A percentile compares a stretch with the other conserved stretches of the same genome.
Evolutionary conservation across 148 eudicot genomes (phyloP).

Genomic region (Persicaria tinctoria): DNA sequence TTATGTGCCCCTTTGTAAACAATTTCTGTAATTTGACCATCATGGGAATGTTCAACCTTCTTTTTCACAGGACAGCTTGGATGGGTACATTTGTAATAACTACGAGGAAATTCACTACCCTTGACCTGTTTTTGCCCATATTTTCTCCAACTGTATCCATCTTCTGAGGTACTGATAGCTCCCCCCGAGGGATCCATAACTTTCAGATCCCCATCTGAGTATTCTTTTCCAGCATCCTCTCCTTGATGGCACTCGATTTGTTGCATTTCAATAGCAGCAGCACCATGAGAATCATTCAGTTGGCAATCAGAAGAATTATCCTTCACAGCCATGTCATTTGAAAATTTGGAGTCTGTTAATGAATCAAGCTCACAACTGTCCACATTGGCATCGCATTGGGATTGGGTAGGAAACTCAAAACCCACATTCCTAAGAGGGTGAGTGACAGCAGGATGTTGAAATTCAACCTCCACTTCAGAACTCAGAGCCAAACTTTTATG

Average conservation of each 20-base stretch:
- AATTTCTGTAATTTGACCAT: slow-evolving; percentile 72
- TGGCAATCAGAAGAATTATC: slow-evolving; percentile 11
- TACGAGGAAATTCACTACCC: slow-evolving; percentile 77
- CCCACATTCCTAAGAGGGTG: slow-evolving; percentile 17
- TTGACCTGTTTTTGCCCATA: slow-evolving; percentile 87
- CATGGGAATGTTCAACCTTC: slow-evolving; percentile 61
- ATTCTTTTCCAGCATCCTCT: slow-evolving; percentile 18
- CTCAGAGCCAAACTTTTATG: slow-evolving; percentile 15
- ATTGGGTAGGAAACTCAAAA: slow-evolving; percentile 20
- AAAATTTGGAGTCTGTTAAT: slow-evolving; percentile 19
- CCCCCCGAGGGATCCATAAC: slow-evolving; percentile 22
- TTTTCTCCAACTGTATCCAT: slow-evolving; percentile 82
- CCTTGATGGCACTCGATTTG: slow-evolving; percentile 17
- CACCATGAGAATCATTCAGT: neutral
- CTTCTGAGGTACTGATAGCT: slow-evolving; percentile 43
- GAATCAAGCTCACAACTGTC: slow-evolving; percentile 19
- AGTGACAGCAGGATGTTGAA: slow-evolving; percentile 16
- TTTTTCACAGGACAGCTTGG: slow-evolving; percentile 58
- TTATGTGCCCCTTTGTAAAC: slow-evolving; percentile 59
- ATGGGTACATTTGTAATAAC: slow-evolving; percentile 76
- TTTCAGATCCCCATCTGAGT: slow-evolving; percentile 26
- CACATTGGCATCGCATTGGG: slow-evolving; percentile 16
- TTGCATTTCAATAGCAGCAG: slow-evolving; percentile 20
- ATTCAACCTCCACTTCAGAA: slow-evolving; percentile 15
- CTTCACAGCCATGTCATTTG: slow-evolving; percentile 14